A percentile compares a stretch with the other conserved stretches of the same genome.
Conservation (phyloP, 2,329 filamentous ascomycete genomes). For the Gaeumannomyces sp. region DNA sequence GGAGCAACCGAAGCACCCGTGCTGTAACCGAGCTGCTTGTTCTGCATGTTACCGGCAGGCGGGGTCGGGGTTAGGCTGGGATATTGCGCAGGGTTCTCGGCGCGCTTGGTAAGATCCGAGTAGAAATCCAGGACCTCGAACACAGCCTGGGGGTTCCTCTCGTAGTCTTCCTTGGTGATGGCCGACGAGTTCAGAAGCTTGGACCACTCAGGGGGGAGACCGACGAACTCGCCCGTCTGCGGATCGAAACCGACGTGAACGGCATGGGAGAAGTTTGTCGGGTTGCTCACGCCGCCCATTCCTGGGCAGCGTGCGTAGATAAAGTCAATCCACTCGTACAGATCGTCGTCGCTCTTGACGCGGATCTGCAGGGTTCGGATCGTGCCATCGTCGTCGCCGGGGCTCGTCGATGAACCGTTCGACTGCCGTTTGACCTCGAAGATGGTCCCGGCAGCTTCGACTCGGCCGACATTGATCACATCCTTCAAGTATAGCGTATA, state of each 20-base stretch:
- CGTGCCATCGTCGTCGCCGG: conserved; percentile 72
- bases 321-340: conserved; percentile 98
- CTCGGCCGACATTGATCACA: conserved; percentile 82
- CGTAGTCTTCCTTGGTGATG: conserved; percentile 97
- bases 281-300: conserved; percentile 97
- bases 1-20: conserved; percentile 57
- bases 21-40: conserved; percentile 57
- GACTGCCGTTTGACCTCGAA: conserved; percentile 84
- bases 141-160: conserved; percentile 85
- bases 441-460: conserved; percentile 84
- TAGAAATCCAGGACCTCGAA: conserved; percentile 82
- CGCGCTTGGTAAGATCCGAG: conserved; percentile 72
- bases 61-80: conserved; percentile 63
- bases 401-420: conserved; percentile 61
- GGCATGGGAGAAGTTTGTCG: conserved; percentile 94
- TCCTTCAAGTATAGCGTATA: conserved; percentile 80
- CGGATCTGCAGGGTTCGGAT: conserved; percentile 84
- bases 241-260: conserved; percentile 98
- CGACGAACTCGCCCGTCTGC: conserved; percentile 89
- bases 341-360: conserved; percentile 91
- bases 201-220: conserved; percentile 93
- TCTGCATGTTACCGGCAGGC: conserved; percentile 47
- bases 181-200: conserved; percentile 92
- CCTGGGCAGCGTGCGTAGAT: conserved; percentile 95
- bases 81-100: conserved; percentile 64